Base-by-base conservation (phyloP, 192 early-diverging fungal species). In the Backusella macrospora region DNA sequence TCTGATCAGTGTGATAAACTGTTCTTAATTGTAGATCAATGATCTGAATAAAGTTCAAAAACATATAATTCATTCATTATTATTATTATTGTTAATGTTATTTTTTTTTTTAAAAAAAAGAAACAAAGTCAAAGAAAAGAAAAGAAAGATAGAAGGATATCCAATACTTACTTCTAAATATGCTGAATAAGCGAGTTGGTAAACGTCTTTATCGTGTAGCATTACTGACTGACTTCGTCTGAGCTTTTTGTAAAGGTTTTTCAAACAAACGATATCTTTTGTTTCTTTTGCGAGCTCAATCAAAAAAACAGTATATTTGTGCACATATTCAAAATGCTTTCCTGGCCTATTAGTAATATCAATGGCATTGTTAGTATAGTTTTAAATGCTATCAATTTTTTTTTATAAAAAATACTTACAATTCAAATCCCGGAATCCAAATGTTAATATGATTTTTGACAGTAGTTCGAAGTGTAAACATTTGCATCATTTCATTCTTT, bases 371-470 rank as follows among this genome's bases (percentile, higher is more conserved):
- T 63, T 23, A 39, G 12, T 44, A 34, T 16, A n/a, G 2, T 64
- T 43, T 16, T 63, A 40, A 62, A 47, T 46, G 72, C 4, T 16
- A 64, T 42, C 18, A 38, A 14, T 29, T 63, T 26, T 40, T 34
- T 34, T 34, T 34, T 55, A 38, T 59, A 47, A 62, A n/a, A 64
- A 9, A 67, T 44, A 15, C 75, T 65, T 82, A 88, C 82, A 89
- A 80, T 82, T 94, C 92, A 82, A 90, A 94, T 74, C 91, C 91
- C 6, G 90, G 89, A 66, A 87, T 92, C 93, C 90, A 94, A 38
- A 93, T 88, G 71, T 90, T 87, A 43, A 90, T 87, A 42, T 89
- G 76, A 15, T 78, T 71, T 52, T 91, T 89, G 13, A 82, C 74
- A 13, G 75, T 86, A 6, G 84, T 75, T 62, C 88, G 87, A 40